Evolutionary conservation across 805 yeast species (phyloP), one percentile per base, ranked within the genome.

Genomic region (Suhomyces faveliae): DNA sequence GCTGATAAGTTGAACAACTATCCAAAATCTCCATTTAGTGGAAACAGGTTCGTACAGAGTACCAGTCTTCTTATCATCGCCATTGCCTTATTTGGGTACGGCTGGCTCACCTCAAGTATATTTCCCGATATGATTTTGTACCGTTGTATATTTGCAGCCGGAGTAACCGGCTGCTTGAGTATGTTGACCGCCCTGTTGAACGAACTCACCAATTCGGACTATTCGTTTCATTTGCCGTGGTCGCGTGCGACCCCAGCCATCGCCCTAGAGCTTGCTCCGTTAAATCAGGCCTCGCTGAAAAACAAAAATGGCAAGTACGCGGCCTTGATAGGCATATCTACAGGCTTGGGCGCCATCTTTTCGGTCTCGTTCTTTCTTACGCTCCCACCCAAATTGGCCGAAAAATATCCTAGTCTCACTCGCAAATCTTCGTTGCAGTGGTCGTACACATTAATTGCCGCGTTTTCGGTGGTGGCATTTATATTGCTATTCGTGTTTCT

Each of bases 321-420:
- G 0, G 84, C 89, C 0, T 58, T 83, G 19, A 74, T 85, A 38
- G 91, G 91, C 1, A 61, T 81, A 12, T 67, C 77, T 42, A 73
- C 86, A 13, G 89, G 89, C 0, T 58, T 80, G 13, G 90, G 90
- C 42, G 90, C 89, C 1, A 74, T 85, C 1, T 77, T 82, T 50
- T 74, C 88, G 0, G 88, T 83, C 0, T 58, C 77, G 1, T 62
- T 74, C 35, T 74, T 81, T 37, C 62, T 85, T 17, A 77, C 88
- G 11, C 62, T 85, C 17, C 89, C 89, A 0, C 73, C 78, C 1
- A 68, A 63, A 49, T 67, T 80, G 48, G 78, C 76, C 10, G 57
- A 64, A 15, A 52, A 57, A 9, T 68, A 64, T 42, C 75, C 81
- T 13, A 75, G 57, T 15, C 40, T 63, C 5, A 45, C 62, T n/a